Base-by-base conservation (phyloP, 768 basidiomycete species). In the Cantharellus cinnabarinus region DNA sequence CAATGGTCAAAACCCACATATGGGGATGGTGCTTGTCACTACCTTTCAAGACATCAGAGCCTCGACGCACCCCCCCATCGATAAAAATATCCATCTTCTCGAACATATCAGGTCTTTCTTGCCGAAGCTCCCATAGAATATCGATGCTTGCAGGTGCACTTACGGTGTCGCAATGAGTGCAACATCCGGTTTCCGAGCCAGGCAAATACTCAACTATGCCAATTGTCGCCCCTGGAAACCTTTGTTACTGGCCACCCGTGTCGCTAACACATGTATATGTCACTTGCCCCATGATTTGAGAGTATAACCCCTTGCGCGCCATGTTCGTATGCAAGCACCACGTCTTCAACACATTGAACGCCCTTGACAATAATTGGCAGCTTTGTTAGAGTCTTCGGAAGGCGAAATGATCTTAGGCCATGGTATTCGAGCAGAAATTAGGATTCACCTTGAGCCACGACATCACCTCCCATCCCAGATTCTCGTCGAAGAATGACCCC, bases 251-350 rank as follows among this genome's bases (percentile, higher is more conserved):
- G 7, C 7, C 39, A 38, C 57, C 2, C 29, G 37, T 20, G 29
- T 3, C n/a, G 40, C 42, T 20, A 4, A 35, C 58, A 64, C 72
- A 64, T 57, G 74, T 73, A 70, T 74, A 58, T 68, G 65, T 59
- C 65, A 65, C 59, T 65, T 69, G 51, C 93, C 59, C 93, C 93
- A 64, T 97, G 93, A 64, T 97, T 97, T 0, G 85, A 88, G 4
- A 97, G 71, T 59, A 93, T 74, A 62, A 97, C 89, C 3, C 85
- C 93, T 59, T 93, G 82, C 15, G 87, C 82, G 7, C 89, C 88
- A 39, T 83, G 77, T 62, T 91, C 81, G 15, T 77, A 79, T 38
- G 90, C 90, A 52, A 89, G 77, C 48, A 88, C 79, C 2, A 86
- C 89, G 70, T 95, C 93, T 79, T 76, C 39, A 5, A 66, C 63